Evolutionary conservation across 2,329 filamentous ascomycete genomes (phyloP).

Genomic region (Pezicula carpinea): DNA sequence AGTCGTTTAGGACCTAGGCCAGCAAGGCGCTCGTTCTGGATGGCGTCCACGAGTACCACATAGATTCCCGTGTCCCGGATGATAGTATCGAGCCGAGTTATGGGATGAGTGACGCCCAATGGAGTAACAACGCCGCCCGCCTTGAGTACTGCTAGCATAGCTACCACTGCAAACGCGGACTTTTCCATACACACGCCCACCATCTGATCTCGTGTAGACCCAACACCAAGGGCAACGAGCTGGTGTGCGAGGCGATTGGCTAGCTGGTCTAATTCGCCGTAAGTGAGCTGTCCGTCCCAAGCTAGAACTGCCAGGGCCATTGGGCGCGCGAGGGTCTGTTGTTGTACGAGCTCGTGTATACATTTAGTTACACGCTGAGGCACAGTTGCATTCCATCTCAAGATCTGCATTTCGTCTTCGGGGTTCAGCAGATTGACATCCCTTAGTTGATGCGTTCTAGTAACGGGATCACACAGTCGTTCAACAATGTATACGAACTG

Average conservation of each 20-base stretch:
- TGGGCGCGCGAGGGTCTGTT: not conserved
- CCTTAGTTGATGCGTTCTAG: not conserved
- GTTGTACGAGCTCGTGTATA: not conserved
- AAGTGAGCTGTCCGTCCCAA: constrained; percentile 11
- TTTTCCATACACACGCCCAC: constrained; percentile 20
- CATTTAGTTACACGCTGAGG: constrained; percentile 8
- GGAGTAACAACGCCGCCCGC: constrained; percentile 20
- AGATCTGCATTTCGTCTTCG: constrained; percentile 4
- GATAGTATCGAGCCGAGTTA: not conserved
- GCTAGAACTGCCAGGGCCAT: constrained; percentile 4
- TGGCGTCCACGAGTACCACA: not conserved
- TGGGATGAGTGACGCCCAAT: constrained; percentile 12
- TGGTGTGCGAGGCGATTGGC: constrained; percentile 7
- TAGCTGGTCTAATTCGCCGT: constrained; percentile 13
- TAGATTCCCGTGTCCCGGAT: not conserved
- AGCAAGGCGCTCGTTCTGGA: not conserved
- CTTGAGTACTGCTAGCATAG: constrained; percentile 17
- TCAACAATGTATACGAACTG: constrained; percentile 3
- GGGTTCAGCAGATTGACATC: not conserved
- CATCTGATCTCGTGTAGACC: constrained; percentile 1
- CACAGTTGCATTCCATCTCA: constrained; percentile 8
- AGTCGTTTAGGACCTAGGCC: not conserved
- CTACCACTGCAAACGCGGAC: constrained; percentile 15
- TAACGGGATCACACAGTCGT: not conserved
- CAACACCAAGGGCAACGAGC: constrained; percentile 7